Percentiles rank a stretch among this genome's conserved stretches.
Evolutionary conservation across 192 early-diverging fungal genomes (phyloP).

Genomic region (Dimargaris verticillata): DNA sequence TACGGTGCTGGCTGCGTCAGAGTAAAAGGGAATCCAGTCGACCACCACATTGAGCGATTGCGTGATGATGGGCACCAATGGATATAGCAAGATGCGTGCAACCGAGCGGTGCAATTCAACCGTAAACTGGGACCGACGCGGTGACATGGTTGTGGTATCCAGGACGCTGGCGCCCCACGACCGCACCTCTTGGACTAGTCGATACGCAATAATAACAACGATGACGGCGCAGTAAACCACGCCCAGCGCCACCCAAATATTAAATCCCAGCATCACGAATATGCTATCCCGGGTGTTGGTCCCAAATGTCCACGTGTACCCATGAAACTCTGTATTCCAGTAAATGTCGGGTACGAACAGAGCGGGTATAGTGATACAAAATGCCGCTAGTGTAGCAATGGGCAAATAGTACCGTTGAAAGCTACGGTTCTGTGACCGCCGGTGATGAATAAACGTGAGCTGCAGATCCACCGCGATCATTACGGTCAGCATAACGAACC

Average conservation of each 20-base stretch:
- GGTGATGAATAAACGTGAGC: slow-evolving; percentile 3
- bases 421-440: background rate
- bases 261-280: slow-evolving; percentile 4
- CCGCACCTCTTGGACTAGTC: background rate
- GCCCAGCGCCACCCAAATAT: slow-evolving; percentile 1
- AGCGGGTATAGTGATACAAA: background rate
- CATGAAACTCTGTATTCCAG: background rate
- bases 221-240: slow-evolving; percentile 1
- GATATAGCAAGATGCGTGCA: slow-evolving; percentile 22
- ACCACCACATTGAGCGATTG: slow-evolving; percentile 23
- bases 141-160: slow-evolving; percentile 10
- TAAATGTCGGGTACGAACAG: background rate
- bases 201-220: background rate
- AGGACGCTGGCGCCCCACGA: no score
- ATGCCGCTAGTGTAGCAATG: background rate
- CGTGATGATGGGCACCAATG: slow-evolving; percentile 23
- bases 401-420: slow-evolving; percentile 3
- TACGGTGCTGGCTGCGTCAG: slow-evolving; percentile 12
- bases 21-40: slow-evolving; percentile 15
- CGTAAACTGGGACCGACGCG: slow-evolving; percentile 22
- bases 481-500: slow-evolving; percentile 4
- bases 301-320: background rate
- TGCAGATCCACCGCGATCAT: slow-evolving; percentile 9
- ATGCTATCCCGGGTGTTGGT: background rate
- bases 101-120: slow-evolving; percentile 21